A percentile compares a stretch with the other conserved stretches of the same genome.
These are phyloP conservation scores for Rhizophora mangle DNA, from an alignment of 345 rosid species.

Conservation along the genomic window DNA sequence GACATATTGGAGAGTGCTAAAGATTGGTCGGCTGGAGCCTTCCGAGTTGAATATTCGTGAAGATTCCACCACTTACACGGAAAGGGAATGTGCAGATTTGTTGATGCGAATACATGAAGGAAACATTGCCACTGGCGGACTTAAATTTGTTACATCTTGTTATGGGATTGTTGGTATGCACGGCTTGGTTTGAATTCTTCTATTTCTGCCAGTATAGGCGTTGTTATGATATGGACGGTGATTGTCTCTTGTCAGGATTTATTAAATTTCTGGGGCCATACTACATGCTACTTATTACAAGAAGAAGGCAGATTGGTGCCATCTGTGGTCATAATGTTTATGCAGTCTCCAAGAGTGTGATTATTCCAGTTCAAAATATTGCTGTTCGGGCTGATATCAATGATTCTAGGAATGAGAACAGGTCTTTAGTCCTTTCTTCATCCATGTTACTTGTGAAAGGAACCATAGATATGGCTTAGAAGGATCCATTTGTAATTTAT, in stretches of 20 bases:
- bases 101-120: slow-evolving; percentile 90
- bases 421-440: slow-evolving; percentile 43
- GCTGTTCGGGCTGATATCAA: slow-evolving; percentile 38
- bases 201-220: background rate
- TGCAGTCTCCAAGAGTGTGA: slow-evolving; percentile 72
- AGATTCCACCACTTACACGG: slow-evolving; percentile 71
- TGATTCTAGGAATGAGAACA: slow-evolving; percentile 67
- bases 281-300: slow-evolving; percentile 89
- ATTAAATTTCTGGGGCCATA: slow-evolving; percentile 94
- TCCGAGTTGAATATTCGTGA: slow-evolving; percentile 73
- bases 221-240: background rate
- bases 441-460: background rate
- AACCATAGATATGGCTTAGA: background rate
- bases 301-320: slow-evolving; percentile 80
- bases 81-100: slow-evolving; percentile 68
- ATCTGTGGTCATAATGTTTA: slow-evolving; percentile 85
- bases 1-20: slow-evolving; percentile 72
- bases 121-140: slow-evolving; percentile 85
- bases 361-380: slow-evolving; percentile 76
- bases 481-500: background rate
- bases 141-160: slow-evolving; percentile 76
- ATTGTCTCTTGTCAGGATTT: slow-evolving; percentile 54
- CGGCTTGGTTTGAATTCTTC: slow-evolving; percentile 3
- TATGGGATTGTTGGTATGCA: slow-evolving; percentile 91
- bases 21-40: slow-evolving; percentile 68